A percentile compares a stretch with the other conserved stretches of the same genome.
phyloP scores from a whole-genome alignment of 306 rosid genomes.

The Medicago ruthenica region DNA sequence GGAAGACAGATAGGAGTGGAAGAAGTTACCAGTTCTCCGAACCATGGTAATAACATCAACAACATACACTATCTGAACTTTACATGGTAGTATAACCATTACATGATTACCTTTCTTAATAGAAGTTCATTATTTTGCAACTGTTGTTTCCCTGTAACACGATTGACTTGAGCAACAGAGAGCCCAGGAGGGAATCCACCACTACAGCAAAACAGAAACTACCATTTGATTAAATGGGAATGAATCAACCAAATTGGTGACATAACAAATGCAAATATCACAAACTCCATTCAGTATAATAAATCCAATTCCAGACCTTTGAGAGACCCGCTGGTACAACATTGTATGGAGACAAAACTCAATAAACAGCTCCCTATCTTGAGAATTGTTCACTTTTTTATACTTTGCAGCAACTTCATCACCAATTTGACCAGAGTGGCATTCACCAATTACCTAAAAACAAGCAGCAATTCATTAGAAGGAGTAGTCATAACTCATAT shows the following conservation, averaged over 20 bases:
- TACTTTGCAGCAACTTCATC: conserved; percentile 77
- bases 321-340: conserved; percentile 80
- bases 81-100: conserved; percentile 25
- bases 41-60: conserved; percentile 28
- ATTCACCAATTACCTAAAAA: conserved; percentile 84
- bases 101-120: conserved; percentile 66
- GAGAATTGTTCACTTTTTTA: conserved; percentile 56
- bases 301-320: conserved; percentile 60
- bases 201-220: conserved; percentile 53
- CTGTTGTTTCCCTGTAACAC: conserved; percentile 77
- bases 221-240: conserved; percentile 40
- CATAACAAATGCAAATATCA: conserved; percentile 39
- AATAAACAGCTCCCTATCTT: conserved; percentile 70
- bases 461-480: conserved; percentile 44
- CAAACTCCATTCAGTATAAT: conserved; percentile 37
- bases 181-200: conserved; percentile 84
- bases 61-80: conserved; percentile 39
- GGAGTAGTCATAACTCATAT: conserved; percentile 30
- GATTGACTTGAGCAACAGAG: conserved; percentile 73
- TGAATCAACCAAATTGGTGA: not conserved
- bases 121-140: conserved; percentile 64
- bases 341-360: conserved; percentile 89
- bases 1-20: conserved; percentile 24
- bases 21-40: conserved; percentile 28
- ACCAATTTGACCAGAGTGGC: conserved; percentile 66